phyloP scores from a whole-genome alignment of 495 filamentous ascomycete species.

The Podospora anserina region DNA sequence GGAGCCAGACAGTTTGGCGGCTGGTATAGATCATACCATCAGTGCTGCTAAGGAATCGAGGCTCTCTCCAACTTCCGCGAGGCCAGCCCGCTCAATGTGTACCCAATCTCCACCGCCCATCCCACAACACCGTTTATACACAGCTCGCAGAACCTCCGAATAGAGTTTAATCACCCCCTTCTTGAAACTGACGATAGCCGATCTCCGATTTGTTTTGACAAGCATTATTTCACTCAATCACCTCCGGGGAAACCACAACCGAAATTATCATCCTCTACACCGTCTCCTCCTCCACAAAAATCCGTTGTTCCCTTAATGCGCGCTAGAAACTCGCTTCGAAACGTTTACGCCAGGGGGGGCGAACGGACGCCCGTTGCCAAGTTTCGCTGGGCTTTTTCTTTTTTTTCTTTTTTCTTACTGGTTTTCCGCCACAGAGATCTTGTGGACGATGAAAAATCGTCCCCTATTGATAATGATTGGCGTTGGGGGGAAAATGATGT shows the following conservation, averaged over 20 bases:
- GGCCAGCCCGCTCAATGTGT: too few species aligned
- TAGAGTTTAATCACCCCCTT: background rate
- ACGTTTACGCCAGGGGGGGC: background rate
- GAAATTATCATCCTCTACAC: background rate
- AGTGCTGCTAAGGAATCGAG: too few species aligned
- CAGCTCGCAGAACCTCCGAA: background rate
- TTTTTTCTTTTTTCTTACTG: background rate
- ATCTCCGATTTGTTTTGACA: background rate
- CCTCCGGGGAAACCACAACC: background rate
- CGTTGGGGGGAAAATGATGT: background rate
- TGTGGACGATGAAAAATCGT: background rate
- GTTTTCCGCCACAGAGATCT: background rate
- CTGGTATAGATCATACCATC: slow-evolving; percentile 27
- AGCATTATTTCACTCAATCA: background rate
- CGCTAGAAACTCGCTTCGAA: background rate
- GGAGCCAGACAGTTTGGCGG: slow-evolving; percentile 65
- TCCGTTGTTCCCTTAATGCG: background rate
- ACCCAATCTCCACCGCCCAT: too few species aligned
- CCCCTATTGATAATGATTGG: background rate
- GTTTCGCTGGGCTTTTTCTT: background rate
- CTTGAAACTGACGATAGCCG: background rate
- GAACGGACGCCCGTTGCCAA: background rate
- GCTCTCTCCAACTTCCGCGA: too few species aligned
- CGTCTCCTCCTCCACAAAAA: too few species aligned
- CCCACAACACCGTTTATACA: background rate